These are phyloP conservation scores for Myxozyma neglecta DNA, from an alignment of 805 yeast species.

Conservation along the genomic window DNA sequence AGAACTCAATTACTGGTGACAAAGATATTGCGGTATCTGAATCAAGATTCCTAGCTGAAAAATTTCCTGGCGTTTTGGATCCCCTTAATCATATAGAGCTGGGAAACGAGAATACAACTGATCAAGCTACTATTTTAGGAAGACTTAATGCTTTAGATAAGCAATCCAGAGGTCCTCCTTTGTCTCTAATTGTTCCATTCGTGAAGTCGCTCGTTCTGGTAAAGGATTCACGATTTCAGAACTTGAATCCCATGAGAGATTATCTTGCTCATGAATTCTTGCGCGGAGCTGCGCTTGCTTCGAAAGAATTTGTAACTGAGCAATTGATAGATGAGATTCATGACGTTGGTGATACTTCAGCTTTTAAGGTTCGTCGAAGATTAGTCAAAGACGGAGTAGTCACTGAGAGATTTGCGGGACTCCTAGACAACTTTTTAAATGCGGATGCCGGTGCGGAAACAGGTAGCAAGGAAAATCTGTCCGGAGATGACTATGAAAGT, in stretches of 20 bases:
- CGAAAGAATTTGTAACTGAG: slow-evolving; percentile 9
- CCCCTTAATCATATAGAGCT: background rate
- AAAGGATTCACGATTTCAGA: background rate
- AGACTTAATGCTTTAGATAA: background rate
- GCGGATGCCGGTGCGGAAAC: background rate
- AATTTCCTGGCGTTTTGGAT: background rate
- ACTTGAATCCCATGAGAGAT: slow-evolving; percentile 11
- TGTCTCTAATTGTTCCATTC: background rate
- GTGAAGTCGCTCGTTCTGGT: slow-evolving; percentile 1
- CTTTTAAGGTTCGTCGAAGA: slow-evolving; percentile 1
- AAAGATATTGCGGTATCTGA: background rate
- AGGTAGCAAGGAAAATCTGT: background rate
- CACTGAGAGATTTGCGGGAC: slow-evolving; percentile 3
- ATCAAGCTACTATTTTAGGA: background rate
- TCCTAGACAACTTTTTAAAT: slow-evolving; percentile 1
- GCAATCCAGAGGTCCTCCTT: background rate
- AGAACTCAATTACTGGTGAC: slow-evolving; percentile 6
- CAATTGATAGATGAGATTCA: background rate
- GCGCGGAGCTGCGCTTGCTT: slow-evolving; percentile 16
- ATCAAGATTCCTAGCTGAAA: background rate
- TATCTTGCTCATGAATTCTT: slow-evolving; percentile 15
- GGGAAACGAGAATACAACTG: background rate
- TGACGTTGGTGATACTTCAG: background rate
- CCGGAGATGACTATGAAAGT: background rate
- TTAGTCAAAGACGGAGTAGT: slow-evolving; percentile 17